Percentiles rank a stretch among this genome's conserved stretches.
Conservation (phyloP, 768 basidiomycete genomes). For the Leccinum ochraceum region DNA sequence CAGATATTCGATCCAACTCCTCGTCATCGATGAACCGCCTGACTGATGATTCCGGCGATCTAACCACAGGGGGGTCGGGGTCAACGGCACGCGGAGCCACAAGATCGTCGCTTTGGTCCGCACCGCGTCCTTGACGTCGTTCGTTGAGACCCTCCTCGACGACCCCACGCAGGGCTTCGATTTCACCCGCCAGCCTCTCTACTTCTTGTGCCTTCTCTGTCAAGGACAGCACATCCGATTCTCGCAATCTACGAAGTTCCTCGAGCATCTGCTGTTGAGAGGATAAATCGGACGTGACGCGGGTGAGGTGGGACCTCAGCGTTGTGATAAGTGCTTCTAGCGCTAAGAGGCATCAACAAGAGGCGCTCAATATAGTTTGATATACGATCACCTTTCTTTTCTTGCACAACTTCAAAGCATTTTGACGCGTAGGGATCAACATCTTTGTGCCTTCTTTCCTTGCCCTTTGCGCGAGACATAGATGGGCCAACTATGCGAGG, state of each 20-base stretch:
- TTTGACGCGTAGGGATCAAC: slow-evolving; percentile 43
- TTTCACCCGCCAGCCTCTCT: slow-evolving; percentile 79
- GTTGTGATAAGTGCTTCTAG: slow-evolving; percentile 77
- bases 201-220: slow-evolving; percentile 70
- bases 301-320: slow-evolving; percentile 71
- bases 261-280: slow-evolving; percentile 71
- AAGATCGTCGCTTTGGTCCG: slow-evolving; percentile 10
- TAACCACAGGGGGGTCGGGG: background rate
- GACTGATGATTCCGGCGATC: slow-evolving; percentile 11
- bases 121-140: slow-evolving; percentile 56
- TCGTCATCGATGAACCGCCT: slow-evolving; percentile 52
- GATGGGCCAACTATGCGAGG: slow-evolving; percentile 21
- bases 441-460: slow-evolving; percentile 35
- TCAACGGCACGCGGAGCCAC: slow-evolving; percentile 1
- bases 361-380: background rate
- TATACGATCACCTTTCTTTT: slow-evolving; percentile 77
- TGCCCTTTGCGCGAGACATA: slow-evolving; percentile 27
- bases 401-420: slow-evolving; percentile 79
- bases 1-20: slow-evolving; percentile 62
- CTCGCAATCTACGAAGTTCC: slow-evolving; percentile 63
- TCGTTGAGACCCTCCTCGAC: slow-evolving; percentile 87
- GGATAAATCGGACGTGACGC: slow-evolving; percentile 77
- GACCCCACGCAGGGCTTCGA: slow-evolving; percentile 81
- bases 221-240: slow-evolving; percentile 58
- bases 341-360: slow-evolving; percentile 46